Percentiles rank a stretch among this genome's conserved stretches.
These are phyloP conservation scores for Cotoneaster glaucophyllus DNA, from an alignment of 306 rosid species.

Conservation along the genomic window DNA sequence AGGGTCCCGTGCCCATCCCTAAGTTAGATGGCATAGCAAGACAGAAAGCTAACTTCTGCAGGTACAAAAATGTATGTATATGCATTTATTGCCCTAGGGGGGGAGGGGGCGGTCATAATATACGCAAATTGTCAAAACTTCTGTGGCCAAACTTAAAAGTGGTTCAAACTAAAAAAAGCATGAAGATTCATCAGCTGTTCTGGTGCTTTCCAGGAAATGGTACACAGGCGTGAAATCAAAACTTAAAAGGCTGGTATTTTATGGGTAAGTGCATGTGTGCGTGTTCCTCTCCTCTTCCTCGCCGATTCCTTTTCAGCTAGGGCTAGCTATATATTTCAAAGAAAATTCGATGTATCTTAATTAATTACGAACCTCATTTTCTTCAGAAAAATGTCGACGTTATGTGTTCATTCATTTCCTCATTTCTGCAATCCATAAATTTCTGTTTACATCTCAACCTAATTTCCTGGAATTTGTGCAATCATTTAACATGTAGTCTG, in stretches of 20 bases:
- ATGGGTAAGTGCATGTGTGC: neutral
- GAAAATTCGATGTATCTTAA: neutral
- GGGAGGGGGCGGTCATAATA: neutral
- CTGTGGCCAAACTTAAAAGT: neutral
- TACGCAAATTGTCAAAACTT: neutral
- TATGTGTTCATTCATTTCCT: constrained; percentile 5
- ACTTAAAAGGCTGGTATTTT: neutral
- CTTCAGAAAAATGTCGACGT: constrained; percentile 18
- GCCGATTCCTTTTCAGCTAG: neutral
- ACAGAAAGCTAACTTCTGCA: too few relatives aligned
- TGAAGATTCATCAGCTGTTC: neutral
- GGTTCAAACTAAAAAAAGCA: neutral
- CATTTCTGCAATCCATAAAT: neutral
- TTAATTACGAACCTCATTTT: too few relatives aligned
- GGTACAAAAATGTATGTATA: neutral
- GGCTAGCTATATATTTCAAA: neutral
- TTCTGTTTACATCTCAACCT: neutral
- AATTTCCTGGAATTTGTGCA: neutral
- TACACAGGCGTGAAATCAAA: neutral
- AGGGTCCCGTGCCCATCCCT: too few relatives aligned
- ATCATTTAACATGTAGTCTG: neutral
- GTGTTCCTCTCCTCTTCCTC: constrained; percentile 20
- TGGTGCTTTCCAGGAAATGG: constrained; percentile 3
- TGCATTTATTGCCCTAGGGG: neutral
- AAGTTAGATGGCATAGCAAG: too few relatives aligned